These are phyloP conservation scores for Henckelia pumila DNA, from an alignment of 257 asterid species.

Conservation along the genomic window DNA sequence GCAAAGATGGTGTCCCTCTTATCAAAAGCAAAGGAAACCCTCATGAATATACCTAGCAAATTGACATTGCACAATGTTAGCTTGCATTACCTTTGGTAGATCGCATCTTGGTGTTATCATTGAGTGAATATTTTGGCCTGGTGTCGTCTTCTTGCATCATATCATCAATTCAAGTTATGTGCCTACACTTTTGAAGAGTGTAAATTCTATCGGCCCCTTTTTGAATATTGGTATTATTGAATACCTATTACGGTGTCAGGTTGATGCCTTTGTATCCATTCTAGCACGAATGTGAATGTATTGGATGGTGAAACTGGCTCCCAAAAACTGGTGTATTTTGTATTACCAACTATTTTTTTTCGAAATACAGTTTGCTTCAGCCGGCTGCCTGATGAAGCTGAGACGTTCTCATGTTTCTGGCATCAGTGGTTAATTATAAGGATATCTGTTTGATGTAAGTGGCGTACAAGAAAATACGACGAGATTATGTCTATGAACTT, in stretches of 20 bases:
- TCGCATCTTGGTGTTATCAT: background rate
- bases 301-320: background rate
- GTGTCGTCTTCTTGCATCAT: background rate
- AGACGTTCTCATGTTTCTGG: too few species aligned
- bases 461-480: too few species aligned
- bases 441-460: too few species aligned
- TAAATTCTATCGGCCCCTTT: background rate
- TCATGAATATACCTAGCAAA: conserved; percentile 28
- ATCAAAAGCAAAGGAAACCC: conserved; percentile 61
- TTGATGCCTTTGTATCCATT: conserved; percentile 8
- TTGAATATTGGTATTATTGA: background rate
- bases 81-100: background rate
- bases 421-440: too few species aligned
- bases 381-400: too few species aligned
- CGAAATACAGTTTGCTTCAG: too few species aligned
- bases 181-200: background rate
- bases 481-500: too few species aligned
- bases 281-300: background rate
- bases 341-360: too few species aligned
- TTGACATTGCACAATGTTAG: background rate
- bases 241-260: too few species aligned
- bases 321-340: too few species aligned
- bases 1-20: conserved; percentile 79
- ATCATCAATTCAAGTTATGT: background rate
- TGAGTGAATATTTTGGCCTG: background rate